These are phyloP conservation scores for Alternaria sp. DNA, from an alignment of 2,329 filamentous ascomycete genomes.

Conservation along the genomic window DNA sequence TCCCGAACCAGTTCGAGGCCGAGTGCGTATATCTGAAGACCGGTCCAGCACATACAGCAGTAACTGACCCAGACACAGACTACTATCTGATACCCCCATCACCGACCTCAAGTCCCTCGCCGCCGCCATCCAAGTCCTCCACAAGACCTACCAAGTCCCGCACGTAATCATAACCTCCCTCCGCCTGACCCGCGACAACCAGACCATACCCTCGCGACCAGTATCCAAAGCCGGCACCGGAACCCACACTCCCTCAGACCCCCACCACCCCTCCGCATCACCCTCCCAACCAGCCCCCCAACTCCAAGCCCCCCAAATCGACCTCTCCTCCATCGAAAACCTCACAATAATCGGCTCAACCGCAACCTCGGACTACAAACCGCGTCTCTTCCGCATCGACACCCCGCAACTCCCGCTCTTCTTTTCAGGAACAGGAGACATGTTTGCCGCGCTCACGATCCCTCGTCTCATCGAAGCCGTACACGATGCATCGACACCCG, in stretches of 20 bases:
- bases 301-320: neutral
- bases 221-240: constrained; percentile 43
- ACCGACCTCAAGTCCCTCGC: constrained; percentile 74
- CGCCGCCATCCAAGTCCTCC: constrained; percentile 76
- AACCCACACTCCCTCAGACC: constrained; percentile 27
- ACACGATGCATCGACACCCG: constrained; percentile 47
- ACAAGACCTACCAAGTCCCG: constrained; percentile 76
- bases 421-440: constrained; percentile 96
- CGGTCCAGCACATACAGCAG: neutral
- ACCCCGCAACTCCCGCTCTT: constrained; percentile 90
- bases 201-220: constrained; percentile 43
- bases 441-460: constrained; percentile 93
- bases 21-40: constrained; percentile 66
- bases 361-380: constrained; percentile 66
- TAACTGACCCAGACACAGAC: constrained; percentile 55
- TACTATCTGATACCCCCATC: constrained; percentile 85
- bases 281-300: constrained; percentile 13
- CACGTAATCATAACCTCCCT: constrained; percentile 95
- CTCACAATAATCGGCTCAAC: constrained; percentile 81
- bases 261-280: constrained; percentile 16
- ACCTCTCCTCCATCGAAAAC: constrained; percentile 37
- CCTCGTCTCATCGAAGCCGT: constrained; percentile 87
- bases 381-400: constrained; percentile 86
- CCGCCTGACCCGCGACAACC: constrained; percentile 65
- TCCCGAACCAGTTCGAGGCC: constrained; percentile 97